Percentiles rank a stretch among this genome's conserved stretches.
phyloP scores from a whole-genome alignment of 1,284 basidiomycete genomes.

The Ceratobasidium sp. region DNA sequence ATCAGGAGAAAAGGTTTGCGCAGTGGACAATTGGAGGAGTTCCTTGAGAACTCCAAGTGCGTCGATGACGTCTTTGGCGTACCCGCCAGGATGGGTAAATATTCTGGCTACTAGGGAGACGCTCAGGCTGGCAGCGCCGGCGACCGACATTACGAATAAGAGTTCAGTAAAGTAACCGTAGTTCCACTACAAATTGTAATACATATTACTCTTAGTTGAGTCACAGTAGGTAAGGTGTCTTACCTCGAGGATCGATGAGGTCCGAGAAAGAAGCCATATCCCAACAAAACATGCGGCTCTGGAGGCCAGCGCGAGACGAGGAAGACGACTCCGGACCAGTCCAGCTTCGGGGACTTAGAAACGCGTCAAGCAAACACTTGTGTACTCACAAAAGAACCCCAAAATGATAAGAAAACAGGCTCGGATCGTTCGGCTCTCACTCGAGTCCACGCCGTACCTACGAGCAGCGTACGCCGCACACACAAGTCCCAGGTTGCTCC shows the following conservation, averaged over 20 bases:
- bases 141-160: slow-evolving; percentile 6
- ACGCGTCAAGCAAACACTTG: not conserved
- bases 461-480: slow-evolving; percentile 47
- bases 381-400: slow-evolving; percentile 53
- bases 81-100: slow-evolving; percentile 32
- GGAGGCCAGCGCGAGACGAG: slow-evolving; percentile 55
- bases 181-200: slow-evolving; percentile 17
- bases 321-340: slow-evolving; percentile 56
- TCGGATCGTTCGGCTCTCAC: slow-evolving; percentile 50
- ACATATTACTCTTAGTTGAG: not conserved
- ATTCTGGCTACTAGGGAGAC: slow-evolving; percentile 26
- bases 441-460: slow-evolving; percentile 44
- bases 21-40: slow-evolving; percentile 8
- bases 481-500: slow-evolving; percentile 56
- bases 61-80: slow-evolving; percentile 31
- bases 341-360: slow-evolving; percentile 49
- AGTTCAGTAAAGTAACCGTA: slow-evolving; percentile 22
- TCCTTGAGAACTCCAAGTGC: slow-evolving; percentile 11
- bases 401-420: slow-evolving; percentile 54
- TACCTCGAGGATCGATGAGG: slow-evolving; percentile 50
- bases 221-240: slow-evolving; percentile 36
- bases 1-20: slow-evolving; percentile 1
- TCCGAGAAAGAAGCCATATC: slow-evolving; percentile 56
- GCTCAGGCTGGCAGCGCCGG: slow-evolving; percentile 26
- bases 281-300: slow-evolving; percentile 58